Percentiles rank a stretch among this genome's conserved stretches.
phyloP scores from a whole-genome alignment of 768 basidiomycete genomes.

The Trametes maxima region DNA sequence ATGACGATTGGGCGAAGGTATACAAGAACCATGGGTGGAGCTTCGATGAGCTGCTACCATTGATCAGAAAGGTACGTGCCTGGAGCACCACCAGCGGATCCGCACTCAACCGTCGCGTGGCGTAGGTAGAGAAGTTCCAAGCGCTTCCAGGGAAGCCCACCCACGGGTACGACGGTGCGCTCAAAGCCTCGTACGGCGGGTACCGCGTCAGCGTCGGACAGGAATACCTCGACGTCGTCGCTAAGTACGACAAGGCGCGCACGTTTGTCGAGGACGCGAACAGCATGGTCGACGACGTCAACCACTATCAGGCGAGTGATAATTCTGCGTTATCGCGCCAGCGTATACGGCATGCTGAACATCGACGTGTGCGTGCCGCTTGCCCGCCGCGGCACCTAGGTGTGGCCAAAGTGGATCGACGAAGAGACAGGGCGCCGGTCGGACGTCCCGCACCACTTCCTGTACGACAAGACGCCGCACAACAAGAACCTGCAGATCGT shows the following conservation, averaged over 20 bases:
- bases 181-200: slow-evolving; percentile 43
- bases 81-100: not conserved
- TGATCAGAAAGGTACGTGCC: slow-evolving; percentile 48
- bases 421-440: slow-evolving; percentile 55
- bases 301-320: not conserved
- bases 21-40: slow-evolving; percentile 64
- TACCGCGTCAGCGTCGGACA: slow-evolving; percentile 42
- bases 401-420: slow-evolving; percentile 41
- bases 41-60: slow-evolving; percentile 55
- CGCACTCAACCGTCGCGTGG: not conserved
- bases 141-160: slow-evolving; percentile 28
- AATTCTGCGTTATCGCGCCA: not conserved
- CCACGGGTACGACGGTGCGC: slow-evolving; percentile 38
- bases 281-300: not conserved
- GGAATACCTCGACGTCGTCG: slow-evolving; percentile 51
- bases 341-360: not conserved
- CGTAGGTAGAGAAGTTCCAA: slow-evolving; percentile 36
- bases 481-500: slow-evolving; percentile 35
- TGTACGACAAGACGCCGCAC: slow-evolving; percentile 37
- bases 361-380: not conserved
- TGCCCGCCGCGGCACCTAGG: not conserved
- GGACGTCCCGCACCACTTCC: slow-evolving; percentile 49
- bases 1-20: slow-evolving; percentile 59
- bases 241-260: slow-evolving; percentile 32
- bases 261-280: not conserved